Percentiles rank a stretch among this genome's conserved stretches.
phyloP scores from a whole-genome alignment of 768 basidiomycete species.

The Pisolithus albus region DNA sequence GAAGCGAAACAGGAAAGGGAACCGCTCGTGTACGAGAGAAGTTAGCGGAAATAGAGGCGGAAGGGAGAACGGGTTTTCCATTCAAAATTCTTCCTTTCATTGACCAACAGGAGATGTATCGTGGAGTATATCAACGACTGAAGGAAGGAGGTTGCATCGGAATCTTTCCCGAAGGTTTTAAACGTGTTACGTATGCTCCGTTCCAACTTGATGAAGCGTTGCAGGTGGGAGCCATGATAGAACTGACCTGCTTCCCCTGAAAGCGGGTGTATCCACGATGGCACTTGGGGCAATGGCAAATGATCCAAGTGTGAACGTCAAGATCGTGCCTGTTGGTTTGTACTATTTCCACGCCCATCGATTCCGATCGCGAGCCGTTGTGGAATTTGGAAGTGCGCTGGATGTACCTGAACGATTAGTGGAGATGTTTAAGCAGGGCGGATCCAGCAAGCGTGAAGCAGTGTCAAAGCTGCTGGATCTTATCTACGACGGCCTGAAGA shows the following conservation, averaged over 20 bases:
- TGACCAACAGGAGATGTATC: constrained; percentile 93
- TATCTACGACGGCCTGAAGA: constrained; percentile 89
- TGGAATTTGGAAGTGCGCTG: constrained; percentile 90
- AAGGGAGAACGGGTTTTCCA: constrained; percentile 56
- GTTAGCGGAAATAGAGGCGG: constrained; percentile 47
- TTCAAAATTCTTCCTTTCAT: constrained; percentile 85
- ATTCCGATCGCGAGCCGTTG: constrained; percentile 94
- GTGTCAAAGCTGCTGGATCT: constrained; percentile 78
- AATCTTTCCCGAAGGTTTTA: constrained; percentile 93
- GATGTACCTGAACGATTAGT: constrained; percentile 83
- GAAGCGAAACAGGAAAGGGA: constrained; percentile 71
- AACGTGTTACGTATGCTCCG: not conserved
- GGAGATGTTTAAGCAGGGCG: constrained; percentile 87
- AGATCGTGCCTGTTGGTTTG: constrained; percentile 82
- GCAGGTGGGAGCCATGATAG: constrained; percentile 97
- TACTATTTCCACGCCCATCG: constrained; percentile 74
- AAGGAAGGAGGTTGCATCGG: constrained; percentile 87
- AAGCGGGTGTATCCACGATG: constrained; percentile 98
- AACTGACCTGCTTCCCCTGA: constrained; percentile 90
- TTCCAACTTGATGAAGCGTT: not conserved
- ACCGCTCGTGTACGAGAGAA: constrained; percentile 64
- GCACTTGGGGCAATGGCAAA: constrained; percentile 96
- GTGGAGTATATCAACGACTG: constrained; percentile 81
- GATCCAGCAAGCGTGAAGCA: constrained; percentile 81
- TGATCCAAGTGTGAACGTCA: constrained; percentile 77